Conservation (phyloP, 2,329 filamentous ascomycete genomes). For the Diaporthe velutina region DNA sequence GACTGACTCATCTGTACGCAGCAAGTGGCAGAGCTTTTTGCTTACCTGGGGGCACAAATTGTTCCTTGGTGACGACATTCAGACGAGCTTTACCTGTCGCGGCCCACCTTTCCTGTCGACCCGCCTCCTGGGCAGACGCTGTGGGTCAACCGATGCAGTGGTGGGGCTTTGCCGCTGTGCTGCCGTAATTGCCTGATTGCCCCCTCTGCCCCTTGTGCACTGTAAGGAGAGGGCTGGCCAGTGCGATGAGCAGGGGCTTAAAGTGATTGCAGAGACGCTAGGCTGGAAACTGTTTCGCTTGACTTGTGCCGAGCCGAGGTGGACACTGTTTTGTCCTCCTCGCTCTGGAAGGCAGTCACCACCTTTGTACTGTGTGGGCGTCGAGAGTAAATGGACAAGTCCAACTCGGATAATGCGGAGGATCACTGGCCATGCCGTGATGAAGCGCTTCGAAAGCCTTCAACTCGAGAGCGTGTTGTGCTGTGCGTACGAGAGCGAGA, state of each 20-base stretch:
- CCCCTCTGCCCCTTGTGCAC: too few relatives aligned
- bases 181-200: too few relatives aligned
- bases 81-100: not conserved
- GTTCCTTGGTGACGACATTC: conserved; percentile 20
- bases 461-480: not conserved
- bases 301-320: conserved; percentile 10
- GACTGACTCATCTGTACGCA: not conserved
- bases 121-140: not conserved
- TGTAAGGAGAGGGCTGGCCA: not conserved
- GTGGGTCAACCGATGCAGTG: conserved; percentile 1
- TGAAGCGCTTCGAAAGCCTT: not conserved
- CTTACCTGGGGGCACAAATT: not conserved
- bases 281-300: conserved; percentile 9
- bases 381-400: not conserved
- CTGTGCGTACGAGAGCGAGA: not conserved
- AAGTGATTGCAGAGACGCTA: conserved; percentile 35
- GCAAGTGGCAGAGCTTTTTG: not conserved
- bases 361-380: not conserved
- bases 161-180: conserved; percentile 2
- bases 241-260: conserved; percentile 21
- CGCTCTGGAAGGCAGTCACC: not conserved
- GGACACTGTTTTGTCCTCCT: not conserved
- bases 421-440: not conserved
- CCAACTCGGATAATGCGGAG: not conserved
- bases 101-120: conserved; percentile 20